Conservation (phyloP, 1,139 yeast species). For the Diutina ranongensis region DNA sequence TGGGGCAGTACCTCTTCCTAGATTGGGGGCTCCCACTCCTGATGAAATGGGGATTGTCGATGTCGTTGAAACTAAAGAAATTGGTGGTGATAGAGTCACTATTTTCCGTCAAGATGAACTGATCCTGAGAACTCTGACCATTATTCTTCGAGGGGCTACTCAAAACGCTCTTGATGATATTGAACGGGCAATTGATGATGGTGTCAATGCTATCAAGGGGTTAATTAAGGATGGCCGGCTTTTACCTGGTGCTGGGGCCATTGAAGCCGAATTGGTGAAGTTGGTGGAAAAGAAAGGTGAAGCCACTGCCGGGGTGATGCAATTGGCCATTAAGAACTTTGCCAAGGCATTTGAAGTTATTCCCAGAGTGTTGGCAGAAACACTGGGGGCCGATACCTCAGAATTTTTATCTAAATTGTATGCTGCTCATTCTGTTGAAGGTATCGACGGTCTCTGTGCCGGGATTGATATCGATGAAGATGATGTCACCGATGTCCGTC, state of each 20-base stretch:
- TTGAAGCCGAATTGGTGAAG: slow-evolving; percentile 83
- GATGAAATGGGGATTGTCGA: slow-evolving; percentile 90
- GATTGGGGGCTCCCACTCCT: slow-evolving; percentile 92
- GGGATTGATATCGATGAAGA: slow-evolving; percentile 19
- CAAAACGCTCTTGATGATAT: slow-evolving; percentile 87
- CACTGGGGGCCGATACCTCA: slow-evolving; percentile 85
- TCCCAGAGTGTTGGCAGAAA: slow-evolving; percentile 88
- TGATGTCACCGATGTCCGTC: slow-evolving; percentile 46
- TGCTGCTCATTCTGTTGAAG: slow-evolving; percentile 56
- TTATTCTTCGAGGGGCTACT: slow-evolving; percentile 94
- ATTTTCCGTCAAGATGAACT: slow-evolving; percentile 78
- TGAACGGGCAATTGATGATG: slow-evolving; percentile 96
- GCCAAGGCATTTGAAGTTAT: slow-evolving; percentile 92
- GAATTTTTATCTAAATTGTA: slow-evolving; percentile 80
- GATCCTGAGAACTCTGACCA: slow-evolving; percentile 71
- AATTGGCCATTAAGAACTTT: slow-evolving; percentile 85
- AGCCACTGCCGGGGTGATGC: slow-evolving; percentile 84
- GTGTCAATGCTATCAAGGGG: slow-evolving; percentile 87
- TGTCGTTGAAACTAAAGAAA: slow-evolving; percentile 80
- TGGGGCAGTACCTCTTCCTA: slow-evolving; percentile 93
- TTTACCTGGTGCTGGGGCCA: slow-evolving; percentile 94
- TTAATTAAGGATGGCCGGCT: slow-evolving; percentile 68
- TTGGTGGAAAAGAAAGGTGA: slow-evolving; percentile 80
- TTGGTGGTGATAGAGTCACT: slow-evolving; percentile 97
- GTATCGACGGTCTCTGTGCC: slow-evolving; percentile 36